Conservation (phyloP, 2,329 filamentous ascomycete species). For the Samsoniella hepiali region DNA sequence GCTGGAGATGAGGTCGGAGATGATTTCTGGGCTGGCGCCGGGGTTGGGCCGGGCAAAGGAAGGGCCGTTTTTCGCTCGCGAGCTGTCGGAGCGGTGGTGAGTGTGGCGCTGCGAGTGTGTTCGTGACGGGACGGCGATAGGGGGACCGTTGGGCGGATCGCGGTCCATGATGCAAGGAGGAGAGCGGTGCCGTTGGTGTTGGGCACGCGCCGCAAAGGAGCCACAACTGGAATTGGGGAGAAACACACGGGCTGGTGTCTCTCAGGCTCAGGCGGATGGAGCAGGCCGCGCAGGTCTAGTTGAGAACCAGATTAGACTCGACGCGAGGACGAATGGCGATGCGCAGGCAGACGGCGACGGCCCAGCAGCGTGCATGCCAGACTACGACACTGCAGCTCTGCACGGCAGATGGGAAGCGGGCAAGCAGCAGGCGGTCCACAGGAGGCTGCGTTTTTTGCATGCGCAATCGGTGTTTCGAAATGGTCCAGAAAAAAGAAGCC, state of each 20-base stretch:
- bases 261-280: background rate
- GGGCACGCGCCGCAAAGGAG: background rate
- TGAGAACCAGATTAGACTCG: too few relatives aligned
- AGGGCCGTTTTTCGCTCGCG: conserved; percentile 21
- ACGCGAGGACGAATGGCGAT: too few relatives aligned
- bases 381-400: background rate
- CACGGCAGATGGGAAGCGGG: background rate
- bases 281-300: background rate
- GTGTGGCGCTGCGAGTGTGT: conserved; percentile 10
- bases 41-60: conserved; percentile 27
- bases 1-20: conserved; percentile 66
- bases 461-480: too few relatives aligned
- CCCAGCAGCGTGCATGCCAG: background rate
- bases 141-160: conserved; percentile 9
- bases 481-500: background rate
- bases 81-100: conserved; percentile 6
- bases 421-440: too few relatives aligned
- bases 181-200: background rate
- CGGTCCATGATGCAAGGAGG: conserved; percentile 13
- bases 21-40: conserved; percentile 65
- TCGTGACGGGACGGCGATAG: conserved; percentile 14
- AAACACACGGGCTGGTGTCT: conserved; percentile 3
- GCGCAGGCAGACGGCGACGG: background rate
- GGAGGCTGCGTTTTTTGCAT: too few relatives aligned
- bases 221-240: background rate